Conservation (phyloP, 2,329 filamentous ascomycete species). For the Fusarium sp. region DNA sequence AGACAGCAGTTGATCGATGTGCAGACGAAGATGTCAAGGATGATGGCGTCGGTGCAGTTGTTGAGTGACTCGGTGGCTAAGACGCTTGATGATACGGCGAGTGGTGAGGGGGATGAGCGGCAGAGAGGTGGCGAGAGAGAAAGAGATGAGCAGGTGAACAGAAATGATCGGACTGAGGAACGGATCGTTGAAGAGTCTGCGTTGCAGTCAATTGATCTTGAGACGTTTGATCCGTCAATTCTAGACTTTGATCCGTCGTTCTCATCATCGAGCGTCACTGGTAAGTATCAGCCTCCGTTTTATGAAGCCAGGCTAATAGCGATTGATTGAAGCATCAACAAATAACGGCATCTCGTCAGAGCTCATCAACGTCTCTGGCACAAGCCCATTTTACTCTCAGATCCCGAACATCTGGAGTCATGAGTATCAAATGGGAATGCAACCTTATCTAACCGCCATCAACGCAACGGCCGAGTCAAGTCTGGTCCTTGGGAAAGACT, state of each 20-base stretch:
- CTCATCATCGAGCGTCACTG: not conserved
- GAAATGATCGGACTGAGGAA: accelerated
- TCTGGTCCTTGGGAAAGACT: slow-evolving; percentile 36
- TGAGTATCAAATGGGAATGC: slow-evolving; percentile 44
- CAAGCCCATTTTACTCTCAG: slow-evolving; percentile 32
- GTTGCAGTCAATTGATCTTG: not conserved
- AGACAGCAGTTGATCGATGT: slow-evolving; percentile 43
- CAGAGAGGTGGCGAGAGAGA: not conserved
- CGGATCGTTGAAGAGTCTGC: not conserved
- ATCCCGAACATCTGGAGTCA: slow-evolving; percentile 45
- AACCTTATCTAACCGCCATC: slow-evolving; percentile 40
- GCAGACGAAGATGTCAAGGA: slow-evolving; percentile 36
- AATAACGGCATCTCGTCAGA: not conserved
- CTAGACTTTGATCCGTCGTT: slow-evolving; percentile 8
- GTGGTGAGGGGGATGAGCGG: not conserved
- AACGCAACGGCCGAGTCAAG: slow-evolving; percentile 33
- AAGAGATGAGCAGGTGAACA: not conserved
- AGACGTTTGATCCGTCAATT: not conserved
- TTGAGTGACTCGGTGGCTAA: slow-evolving; percentile 37
- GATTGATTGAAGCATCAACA: not conserved
- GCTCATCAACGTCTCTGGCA: slow-evolving; percentile 7
- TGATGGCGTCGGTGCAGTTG: slow-evolving; percentile 38
- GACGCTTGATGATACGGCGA: slow-evolving; percentile 33
- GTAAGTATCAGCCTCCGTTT: not conserved
- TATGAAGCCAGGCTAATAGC: accelerated